Evolutionary conservation across 345 rosid species (phyloP), one percentile per base, ranked within the genome.

Genomic region (Hibiscus trionum): DNA sequence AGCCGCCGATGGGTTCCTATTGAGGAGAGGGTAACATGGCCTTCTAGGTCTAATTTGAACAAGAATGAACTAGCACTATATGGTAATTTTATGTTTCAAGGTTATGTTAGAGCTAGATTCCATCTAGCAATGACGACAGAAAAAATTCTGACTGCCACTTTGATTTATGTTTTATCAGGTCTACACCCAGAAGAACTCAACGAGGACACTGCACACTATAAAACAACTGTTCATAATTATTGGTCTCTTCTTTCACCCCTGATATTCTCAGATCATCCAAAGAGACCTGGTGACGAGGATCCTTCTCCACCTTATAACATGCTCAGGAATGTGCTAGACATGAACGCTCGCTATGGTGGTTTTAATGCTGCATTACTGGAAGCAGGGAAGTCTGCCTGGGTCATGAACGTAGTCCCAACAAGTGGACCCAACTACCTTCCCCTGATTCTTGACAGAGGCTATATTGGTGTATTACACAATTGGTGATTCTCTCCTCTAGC

Each of bases 181-280:
- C 68, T 91, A 59, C 90, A 82, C 70, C 64, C 82, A 2, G 93
- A 91, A 75, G 94, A 86, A 57, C 76, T 90, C 44, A 39, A 63
- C 5, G 98, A 90, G 82, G 97, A 95, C 68, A 64, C 77, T 44
- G 90, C 74, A 63, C 85, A 70, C 72, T 90, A 93, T 92, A 92
- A 69, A 73, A 15, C 69, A 64, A 84, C 88, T 57, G 83, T 89
- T 49, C 70, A 75, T 62, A 87, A 93, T 78, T 93, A 86, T 80
- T 95, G 98, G 99, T 93, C 99, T 14, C 94, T 95, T 78, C 82
- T 95, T 65, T 95, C 99, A 5, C 99, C 99, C 4, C 61, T 95
- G 59, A 93, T 95, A 83, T 95, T 95, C 91, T 95, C 99, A 0
- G 99, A 95, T 86, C 99, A 95, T 81, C 99, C 99, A 7, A 95